Conservation (phyloP, 108 stramenopile genomes). For the Skeletonema potamos region DNA sequence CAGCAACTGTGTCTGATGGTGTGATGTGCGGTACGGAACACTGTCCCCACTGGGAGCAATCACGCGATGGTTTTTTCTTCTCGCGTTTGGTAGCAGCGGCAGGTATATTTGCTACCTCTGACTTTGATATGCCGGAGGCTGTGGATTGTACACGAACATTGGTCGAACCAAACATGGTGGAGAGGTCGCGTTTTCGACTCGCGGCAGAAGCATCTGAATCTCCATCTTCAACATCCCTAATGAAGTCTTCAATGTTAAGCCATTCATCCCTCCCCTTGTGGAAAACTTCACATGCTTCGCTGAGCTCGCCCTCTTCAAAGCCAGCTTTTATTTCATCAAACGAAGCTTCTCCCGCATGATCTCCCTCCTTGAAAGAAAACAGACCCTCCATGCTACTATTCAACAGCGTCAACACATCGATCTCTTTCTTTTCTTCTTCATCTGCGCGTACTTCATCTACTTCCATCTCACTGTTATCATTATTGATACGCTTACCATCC, state of each 20-base stretch:
- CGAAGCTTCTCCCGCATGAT: conserved; percentile 72
- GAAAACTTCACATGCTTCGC: conserved; percentile 59
- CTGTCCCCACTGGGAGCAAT: conserved; percentile 68
- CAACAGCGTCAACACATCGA: not conserved
- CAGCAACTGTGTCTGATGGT: not conserved
- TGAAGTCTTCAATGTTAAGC: conserved; percentile 45
- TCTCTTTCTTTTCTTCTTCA: not conserved
- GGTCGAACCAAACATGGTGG: conserved; percentile 2
- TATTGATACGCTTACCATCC: conserved; percentile 10
- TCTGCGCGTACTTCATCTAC: not conserved
- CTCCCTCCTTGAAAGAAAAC: conserved; percentile 67
- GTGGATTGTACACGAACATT: not conserved
- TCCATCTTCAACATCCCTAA: conserved; percentile 15
- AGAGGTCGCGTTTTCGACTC: conserved; percentile 3
- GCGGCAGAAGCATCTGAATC: not conserved
- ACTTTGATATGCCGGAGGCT: conserved; percentile 1
- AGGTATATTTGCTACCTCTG: not conserved
- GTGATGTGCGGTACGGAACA: conserved; percentile 39
- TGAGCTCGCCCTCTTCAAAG: conserved; percentile 75
- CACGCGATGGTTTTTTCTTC: conserved; percentile 77
- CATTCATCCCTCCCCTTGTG: conserved; percentile 49
- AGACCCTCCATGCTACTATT: conserved; percentile 4
- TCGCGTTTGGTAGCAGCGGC: conserved; percentile 47
- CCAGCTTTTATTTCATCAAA: conserved; percentile 68
- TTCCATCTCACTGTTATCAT: conserved; percentile 9